A percentile compares a stretch with the other conserved stretches of the same genome.
Evolutionary conservation across 1,284 basidiomycete genomes (phyloP).

Genomic region (Sanghuangporus weigelae): DNA sequence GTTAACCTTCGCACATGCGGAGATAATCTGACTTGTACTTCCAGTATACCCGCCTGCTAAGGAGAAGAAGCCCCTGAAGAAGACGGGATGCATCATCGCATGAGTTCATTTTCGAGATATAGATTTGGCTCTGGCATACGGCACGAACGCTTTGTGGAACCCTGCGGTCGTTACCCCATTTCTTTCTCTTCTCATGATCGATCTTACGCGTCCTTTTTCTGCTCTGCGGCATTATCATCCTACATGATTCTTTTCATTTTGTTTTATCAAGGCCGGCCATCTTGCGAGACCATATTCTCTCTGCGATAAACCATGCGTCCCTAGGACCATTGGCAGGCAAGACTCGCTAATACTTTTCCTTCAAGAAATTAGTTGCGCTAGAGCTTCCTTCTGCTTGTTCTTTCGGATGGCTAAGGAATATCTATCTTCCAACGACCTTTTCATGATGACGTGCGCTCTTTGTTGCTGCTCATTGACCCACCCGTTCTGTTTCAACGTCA

Average conservation of each 20-base stretch:
- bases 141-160: slow-evolving; percentile 4
- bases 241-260: slow-evolving; percentile 12
- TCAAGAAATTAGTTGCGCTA: neutral
- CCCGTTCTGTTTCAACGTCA: neutral
- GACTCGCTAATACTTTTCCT: neutral
- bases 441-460: neutral
- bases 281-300: slow-evolving; percentile 1
- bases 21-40: slow-evolving; percentile 14
- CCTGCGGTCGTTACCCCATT: neutral
- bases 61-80: slow-evolving; percentile 44
- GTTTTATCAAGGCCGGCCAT: slow-evolving; percentile 8
- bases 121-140: slow-evolving; percentile 7
- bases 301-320: neutral
- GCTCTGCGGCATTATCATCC: slow-evolving; percentile 8
- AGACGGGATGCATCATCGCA: slow-evolving; percentile 62
- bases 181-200: slow-evolving; percentile 1
- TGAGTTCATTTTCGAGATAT: slow-evolving; percentile 32
- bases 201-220: slow-evolving; percentile 5
- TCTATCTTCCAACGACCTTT: neutral
- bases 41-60: slow-evolving; percentile 71
- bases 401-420: neutral
- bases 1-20: slow-evolving; percentile 6
- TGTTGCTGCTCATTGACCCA: neutral
- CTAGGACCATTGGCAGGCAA: neutral
- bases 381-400: neutral